Conservation (phyloP, 345 rosid species). For the Brassica rapa region DNA sequence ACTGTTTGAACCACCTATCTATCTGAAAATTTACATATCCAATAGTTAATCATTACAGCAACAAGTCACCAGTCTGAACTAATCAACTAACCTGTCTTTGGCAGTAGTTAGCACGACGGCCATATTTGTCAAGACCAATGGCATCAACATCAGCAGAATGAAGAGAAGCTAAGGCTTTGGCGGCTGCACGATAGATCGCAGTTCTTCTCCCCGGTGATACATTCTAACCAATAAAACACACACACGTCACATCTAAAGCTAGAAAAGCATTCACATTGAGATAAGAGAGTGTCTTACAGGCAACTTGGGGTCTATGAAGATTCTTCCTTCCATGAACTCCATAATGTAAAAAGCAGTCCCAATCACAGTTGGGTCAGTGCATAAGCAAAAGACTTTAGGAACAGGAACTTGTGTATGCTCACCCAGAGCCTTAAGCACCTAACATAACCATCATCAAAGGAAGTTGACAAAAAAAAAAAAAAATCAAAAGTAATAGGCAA, state of each 20-base stretch:
- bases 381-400: slow-evolving; percentile 79
- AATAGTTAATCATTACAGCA: neutral
- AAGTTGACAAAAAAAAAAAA: neutral
- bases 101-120: slow-evolving; percentile 77
- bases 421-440: slow-evolving; percentile 87
- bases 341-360: slow-evolving; percentile 94
- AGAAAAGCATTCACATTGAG: neutral
- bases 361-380: slow-evolving; percentile 64
- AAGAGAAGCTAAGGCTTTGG: slow-evolving; percentile 73
- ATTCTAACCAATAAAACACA: slow-evolving; percentile 49
- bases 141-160: slow-evolving; percentile 77
- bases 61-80: neutral
- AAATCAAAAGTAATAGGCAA: neutral
- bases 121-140: slow-evolving; percentile 80
- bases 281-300: slow-evolving; percentile 46
- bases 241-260: neutral
- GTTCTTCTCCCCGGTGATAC: slow-evolving; percentile 61
- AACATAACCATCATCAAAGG: slow-evolving; percentile 12
- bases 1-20: slow-evolving; percentile 94
- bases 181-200: slow-evolving; percentile 68
- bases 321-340: slow-evolving; percentile 94
- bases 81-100: slow-evolving; percentile 66
- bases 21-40: slow-evolving; percentile 48
- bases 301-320: slow-evolving; percentile 70
- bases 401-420: slow-evolving; percentile 79